Evolutionary conservation across 192 early-diverging fungal genomes (phyloP), one percentile per base, ranked within the genome.

Genomic region (Mortierella claussenii): DNA sequence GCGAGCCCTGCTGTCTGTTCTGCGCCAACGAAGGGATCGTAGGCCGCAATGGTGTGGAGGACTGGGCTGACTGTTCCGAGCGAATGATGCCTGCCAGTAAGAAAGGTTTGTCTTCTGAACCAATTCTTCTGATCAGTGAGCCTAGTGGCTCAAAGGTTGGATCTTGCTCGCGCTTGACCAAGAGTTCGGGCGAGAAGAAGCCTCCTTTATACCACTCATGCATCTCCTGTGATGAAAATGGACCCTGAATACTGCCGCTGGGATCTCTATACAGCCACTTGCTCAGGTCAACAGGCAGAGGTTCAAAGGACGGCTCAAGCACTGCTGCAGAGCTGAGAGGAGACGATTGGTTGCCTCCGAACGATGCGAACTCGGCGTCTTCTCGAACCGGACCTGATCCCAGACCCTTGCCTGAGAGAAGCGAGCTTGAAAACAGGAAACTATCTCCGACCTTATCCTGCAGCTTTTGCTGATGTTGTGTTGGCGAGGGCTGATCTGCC

Each of bases 171-270:
- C 89, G 84, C 79, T 91, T 90, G 32, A 99, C 89, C 26, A 94
- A 89, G 32, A 99, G 83, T 43, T 90, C 88, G 21, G 84, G 80
- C 0, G 85, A 82, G 67, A 99, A 97, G 75, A 94, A 99, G 26
- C 92, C 93, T 23, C 85, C 89, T 23, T 85, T 85, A 80, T 88
- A 95, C 97, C 97, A 99, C 40, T 94, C 95, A 46, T 99, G 94
- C 97, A 99, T 99, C 50, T 96, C 91, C 13, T 89, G 79, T 18
- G 91, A 86, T 11, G 86, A 79, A 69, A 97, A 99, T 24, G 97
- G 96, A 2, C 73, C 97, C 79, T 97, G 96, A 24, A 95, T 85
- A 46, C 83, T 89, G 10, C 93, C 93, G 63, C 85, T 87, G 8
- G 94, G 93, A 68, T 96, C 96, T 30, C 93, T 87, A 67, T 96